These are phyloP conservation scores for Jaltomata sinuosa DNA, from an alignment of 257 asterid species.

Conservation along the genomic window DNA sequence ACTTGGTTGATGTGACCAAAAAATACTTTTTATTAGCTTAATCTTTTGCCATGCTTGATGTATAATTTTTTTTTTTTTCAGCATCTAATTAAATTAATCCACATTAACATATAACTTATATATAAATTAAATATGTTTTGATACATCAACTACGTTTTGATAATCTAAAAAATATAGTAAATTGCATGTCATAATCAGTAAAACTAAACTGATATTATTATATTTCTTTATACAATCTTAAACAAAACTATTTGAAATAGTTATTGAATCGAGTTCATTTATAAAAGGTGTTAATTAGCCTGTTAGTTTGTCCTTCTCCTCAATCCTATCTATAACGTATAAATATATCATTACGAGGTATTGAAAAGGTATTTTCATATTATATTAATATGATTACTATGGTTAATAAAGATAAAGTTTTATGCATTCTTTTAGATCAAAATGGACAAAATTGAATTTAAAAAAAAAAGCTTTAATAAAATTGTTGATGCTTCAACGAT, in stretches of 20 bases:
- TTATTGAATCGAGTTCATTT: background rate
- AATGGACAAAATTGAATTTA: too few relatives aligned
- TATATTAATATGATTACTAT: background rate
- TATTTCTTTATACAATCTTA: too few relatives aligned
- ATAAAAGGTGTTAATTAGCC: background rate
- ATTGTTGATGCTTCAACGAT: too few relatives aligned
- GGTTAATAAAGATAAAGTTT: background rate
- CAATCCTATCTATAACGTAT: too few relatives aligned
- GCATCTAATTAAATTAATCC: background rate
- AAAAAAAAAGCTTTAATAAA: too few relatives aligned
- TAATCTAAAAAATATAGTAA: too few relatives aligned
- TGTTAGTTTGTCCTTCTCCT: background rate
- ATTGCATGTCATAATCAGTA: too few relatives aligned
- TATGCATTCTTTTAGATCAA: too few relatives aligned
- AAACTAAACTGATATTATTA: too few relatives aligned
- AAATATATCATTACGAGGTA: background rate
- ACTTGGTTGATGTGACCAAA: background rate
- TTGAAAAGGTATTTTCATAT: background rate
- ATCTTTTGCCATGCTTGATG: background rate
- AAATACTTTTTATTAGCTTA: background rate
- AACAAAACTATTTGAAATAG: background rate
- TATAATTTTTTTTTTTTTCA: too few relatives aligned
- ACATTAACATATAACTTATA: background rate
- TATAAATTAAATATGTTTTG: background rate
- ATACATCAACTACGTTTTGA: too few relatives aligned